These are phyloP conservation scores for Bryopsis sp. DNA, from an alignment of 139 green algal species.

Conservation along the genomic window DNA sequence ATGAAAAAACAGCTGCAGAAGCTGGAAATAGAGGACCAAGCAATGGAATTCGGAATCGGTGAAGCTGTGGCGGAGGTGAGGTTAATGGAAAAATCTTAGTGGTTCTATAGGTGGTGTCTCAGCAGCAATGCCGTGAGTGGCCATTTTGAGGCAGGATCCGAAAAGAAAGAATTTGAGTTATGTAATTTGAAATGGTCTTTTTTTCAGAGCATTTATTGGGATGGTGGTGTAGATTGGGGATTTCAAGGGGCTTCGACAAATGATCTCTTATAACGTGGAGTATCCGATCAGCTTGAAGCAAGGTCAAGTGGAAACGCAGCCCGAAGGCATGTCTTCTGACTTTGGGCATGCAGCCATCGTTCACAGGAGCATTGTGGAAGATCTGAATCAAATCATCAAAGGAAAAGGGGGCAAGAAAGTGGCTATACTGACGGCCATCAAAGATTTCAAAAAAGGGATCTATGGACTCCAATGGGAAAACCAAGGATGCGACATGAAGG, in stretches of 20 bases:
- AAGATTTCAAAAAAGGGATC: conserved; percentile 71
- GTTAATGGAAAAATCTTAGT: background rate
- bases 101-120: background rate
- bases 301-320: conserved; percentile 26
- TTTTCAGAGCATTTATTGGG: background rate
- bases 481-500: conserved; percentile 33
- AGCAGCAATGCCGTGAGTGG: background rate
- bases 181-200: background rate
- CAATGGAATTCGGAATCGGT: background rate
- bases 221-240: background rate
- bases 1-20: conserved; percentile 2
- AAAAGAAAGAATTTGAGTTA: background rate
- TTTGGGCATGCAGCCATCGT: conserved; percentile 37
- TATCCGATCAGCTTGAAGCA: conserved; percentile 26
- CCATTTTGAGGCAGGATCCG: background rate
- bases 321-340: conserved; percentile 15
- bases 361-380: conserved; percentile 32
- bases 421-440: conserved; percentile 50
- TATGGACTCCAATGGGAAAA: conserved; percentile 65
- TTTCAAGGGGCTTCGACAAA: background rate
- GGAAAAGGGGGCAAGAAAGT: conserved; percentile 34
- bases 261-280: conserved; percentile 17
- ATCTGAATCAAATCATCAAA: conserved; percentile 38
- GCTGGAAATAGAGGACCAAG: background rate
- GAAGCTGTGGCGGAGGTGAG: conserved; percentile 11